Evolutionary conservation across 306 rosid genomes (phyloP), one percentile per base, ranked within the genome.

Genomic region (Cercis canadensis): DNA sequence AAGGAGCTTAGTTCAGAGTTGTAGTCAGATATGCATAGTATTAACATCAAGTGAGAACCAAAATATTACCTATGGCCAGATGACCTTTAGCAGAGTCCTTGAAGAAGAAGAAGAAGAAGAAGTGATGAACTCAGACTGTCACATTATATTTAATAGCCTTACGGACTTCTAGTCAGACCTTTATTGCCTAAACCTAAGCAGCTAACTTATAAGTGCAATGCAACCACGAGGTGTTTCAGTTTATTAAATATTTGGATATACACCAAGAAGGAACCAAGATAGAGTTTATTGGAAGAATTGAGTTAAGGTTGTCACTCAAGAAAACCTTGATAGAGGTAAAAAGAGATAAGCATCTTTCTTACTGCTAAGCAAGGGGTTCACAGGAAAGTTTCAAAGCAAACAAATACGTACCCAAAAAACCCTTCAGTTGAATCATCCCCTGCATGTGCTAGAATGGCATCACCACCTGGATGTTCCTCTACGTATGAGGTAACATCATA

Each of bases 381-480:
- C 49, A 43, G 71, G 49, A 77, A 50, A 21, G 62, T 24, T 9
- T 15, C 33, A 17, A 6, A 43, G 41, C 54, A 31, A 50, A 64
- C 1, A 46, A 2, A 55, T 15, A 49, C 81, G 54, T 88, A 89
- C 96, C 92, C 90, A 36, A 49, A 87, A 86, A 92, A 92, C 45
- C 97, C 96, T 81, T 84, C 85, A 16, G 96, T 92, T 73, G 97
- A 82, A 79, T 89, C 95, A 72, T 82, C 95, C 70, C 98, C 98
- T 7, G 98, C 96, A 72, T 94, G 96, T 46, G 86, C 75, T 58
- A 90, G 80, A 80, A 94, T 94, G 76, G 98, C 95, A 80, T 94
- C 98, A 51, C 98, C 98, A 57, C 98, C 98, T 3, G 98, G 98
- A 81, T 94, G 98, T 78, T 89, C 98, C 72, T 94, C 98, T 50